Percentiles rank a stretch among this genome's conserved stretches.
phyloP scores from a whole-genome alignment of 208 protist species.

The Acanthamoeba castellanii region DNA sequence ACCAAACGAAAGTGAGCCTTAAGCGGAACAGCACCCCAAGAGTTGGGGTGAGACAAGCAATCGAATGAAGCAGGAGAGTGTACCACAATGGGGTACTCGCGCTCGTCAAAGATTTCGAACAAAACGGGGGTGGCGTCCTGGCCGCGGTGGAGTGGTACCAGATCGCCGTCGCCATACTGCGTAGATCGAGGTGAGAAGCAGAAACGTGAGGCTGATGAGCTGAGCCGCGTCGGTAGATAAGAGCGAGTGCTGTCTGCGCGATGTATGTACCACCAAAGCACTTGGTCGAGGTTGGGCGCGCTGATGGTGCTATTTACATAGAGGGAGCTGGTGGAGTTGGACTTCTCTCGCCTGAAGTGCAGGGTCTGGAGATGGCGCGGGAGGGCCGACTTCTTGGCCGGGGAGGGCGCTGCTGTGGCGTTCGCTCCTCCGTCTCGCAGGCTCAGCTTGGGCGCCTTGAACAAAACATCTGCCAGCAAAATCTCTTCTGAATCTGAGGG shows the following conservation, averaged over 20 bases:
- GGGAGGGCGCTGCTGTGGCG: background rate
- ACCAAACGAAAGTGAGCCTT: background rate
- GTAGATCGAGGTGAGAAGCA: background rate
- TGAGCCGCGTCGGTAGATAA: background rate
- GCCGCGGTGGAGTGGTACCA: constrained; percentile 13
- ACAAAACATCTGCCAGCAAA: background rate
- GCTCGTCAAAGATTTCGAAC: constrained; percentile 67
- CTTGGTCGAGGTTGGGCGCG: constrained; percentile 53
- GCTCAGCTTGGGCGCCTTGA: background rate
- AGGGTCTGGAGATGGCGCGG: background rate
- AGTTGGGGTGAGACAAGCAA: background rate
- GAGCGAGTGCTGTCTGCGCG: background rate
- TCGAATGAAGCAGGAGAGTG: background rate
- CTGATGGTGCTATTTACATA: constrained; percentile 72
- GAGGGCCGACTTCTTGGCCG: background rate
- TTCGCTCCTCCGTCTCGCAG: background rate
- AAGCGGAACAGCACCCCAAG: background rate
- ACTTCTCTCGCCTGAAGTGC: constrained; percentile 25
- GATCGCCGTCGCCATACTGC: constrained; percentile 63
- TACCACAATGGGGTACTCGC: constrained; percentile 42
- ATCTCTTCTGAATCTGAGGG: background rate
- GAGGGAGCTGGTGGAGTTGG: constrained; percentile 68
- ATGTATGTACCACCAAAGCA: constrained; percentile 47
- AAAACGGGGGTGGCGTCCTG: background rate
- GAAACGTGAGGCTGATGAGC: background rate